phyloP scores from a whole-genome alignment of 2,329 filamentous ascomycete species.

The Biscogniauxia marginata region DNA sequence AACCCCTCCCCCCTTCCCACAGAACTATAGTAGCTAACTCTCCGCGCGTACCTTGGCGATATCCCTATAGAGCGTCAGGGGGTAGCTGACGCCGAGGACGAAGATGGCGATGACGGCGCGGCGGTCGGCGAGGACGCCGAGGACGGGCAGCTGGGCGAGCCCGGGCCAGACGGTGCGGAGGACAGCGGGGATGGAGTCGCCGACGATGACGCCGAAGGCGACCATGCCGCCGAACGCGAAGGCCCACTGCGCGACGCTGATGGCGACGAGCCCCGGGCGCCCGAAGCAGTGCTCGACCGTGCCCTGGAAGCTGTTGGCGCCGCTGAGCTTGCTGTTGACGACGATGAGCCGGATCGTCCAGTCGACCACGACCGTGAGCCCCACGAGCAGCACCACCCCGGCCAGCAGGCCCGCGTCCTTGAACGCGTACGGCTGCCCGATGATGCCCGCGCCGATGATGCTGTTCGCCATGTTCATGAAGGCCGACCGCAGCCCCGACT shows the following conservation, averaged over 20 bases:
- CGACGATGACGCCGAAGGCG: conserved; percentile 95
- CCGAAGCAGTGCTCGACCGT: conserved; percentile 97
- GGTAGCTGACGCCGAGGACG: conserved; percentile 81
- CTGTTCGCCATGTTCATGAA: conserved; percentile 99
- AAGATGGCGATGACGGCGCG: conserved; percentile 85
- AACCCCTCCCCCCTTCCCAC: too few species aligned
- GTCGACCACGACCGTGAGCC: conserved; percentile 81
- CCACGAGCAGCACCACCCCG: conserved; percentile 74
- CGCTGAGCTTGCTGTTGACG: conserved; percentile 94
- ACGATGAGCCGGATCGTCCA: conserved; percentile 98
- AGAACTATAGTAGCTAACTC: too few species aligned
- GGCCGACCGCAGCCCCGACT: conserved; percentile 80
- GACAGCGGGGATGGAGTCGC: conserved; percentile 93
- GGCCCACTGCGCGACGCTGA: conserved; percentile 88
- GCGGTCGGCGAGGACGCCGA: conserved; percentile 80
- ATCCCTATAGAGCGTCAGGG: conserved; percentile 89
- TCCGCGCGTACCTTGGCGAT: conserved; percentile 95
- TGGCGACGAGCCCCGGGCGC: conserved; percentile 80
- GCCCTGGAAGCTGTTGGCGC: conserved; percentile 89
- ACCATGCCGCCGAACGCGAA: conserved; percentile 99
- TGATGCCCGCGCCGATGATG: conserved; percentile 80
- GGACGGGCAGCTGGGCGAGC: conserved; percentile 67
- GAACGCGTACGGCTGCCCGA: conserved; percentile 93
- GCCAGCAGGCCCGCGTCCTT: conserved; percentile 83
- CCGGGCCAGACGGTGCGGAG: conserved; percentile 78